A percentile compares a stretch with the other conserved stretches of the same genome.
These are phyloP conservation scores for Pistacia atlantica DNA, from an alignment of 345 rosid species.

Conservation along the genomic window DNA sequence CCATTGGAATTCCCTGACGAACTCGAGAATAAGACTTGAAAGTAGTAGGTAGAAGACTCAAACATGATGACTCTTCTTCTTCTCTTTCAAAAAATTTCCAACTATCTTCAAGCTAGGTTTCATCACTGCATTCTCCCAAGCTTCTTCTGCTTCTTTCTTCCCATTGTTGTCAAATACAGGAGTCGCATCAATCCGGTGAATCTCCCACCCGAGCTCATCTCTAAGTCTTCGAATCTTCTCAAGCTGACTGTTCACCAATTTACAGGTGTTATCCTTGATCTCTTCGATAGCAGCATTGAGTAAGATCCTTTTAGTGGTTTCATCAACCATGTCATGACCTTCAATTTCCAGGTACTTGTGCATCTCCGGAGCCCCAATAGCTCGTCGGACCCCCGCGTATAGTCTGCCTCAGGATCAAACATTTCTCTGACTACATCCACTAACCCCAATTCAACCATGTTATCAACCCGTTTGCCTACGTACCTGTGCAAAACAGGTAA, in stretches of 20 bases:
- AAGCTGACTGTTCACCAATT: constrained; percentile 34
- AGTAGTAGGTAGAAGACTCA: neutral
- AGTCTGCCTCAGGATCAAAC: constrained; percentile 29
- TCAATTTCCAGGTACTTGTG: constrained; percentile 24
- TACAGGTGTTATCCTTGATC: constrained; percentile 43
- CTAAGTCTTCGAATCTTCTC: constrained; percentile 34
- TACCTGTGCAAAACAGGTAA: constrained; percentile 30
- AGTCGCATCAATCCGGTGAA: constrained; percentile 49
- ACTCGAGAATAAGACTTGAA: neutral
- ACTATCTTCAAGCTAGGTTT: neutral
- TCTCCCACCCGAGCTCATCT: constrained; percentile 37
- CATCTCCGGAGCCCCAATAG: constrained; percentile 51
- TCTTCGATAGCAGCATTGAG: constrained; percentile 23
- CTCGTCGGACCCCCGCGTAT: constrained; percentile 31
- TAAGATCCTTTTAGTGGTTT: constrained; percentile 15
- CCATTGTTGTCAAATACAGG: constrained; percentile 5
- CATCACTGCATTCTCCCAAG: constrained; percentile 12
- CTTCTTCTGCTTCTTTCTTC: neutral
- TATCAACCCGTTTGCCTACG: constrained; percentile 36
- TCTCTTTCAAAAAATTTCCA: neutral
- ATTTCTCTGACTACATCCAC: constrained; percentile 32
- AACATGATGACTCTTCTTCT: too few relatives aligned
- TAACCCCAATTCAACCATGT: constrained; percentile 47
- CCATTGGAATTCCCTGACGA: neutral
- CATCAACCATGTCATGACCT: constrained; percentile 20